phyloP scores from a whole-genome alignment of 495 filamentous ascomycete species.

The Podospora sp. region DNA sequence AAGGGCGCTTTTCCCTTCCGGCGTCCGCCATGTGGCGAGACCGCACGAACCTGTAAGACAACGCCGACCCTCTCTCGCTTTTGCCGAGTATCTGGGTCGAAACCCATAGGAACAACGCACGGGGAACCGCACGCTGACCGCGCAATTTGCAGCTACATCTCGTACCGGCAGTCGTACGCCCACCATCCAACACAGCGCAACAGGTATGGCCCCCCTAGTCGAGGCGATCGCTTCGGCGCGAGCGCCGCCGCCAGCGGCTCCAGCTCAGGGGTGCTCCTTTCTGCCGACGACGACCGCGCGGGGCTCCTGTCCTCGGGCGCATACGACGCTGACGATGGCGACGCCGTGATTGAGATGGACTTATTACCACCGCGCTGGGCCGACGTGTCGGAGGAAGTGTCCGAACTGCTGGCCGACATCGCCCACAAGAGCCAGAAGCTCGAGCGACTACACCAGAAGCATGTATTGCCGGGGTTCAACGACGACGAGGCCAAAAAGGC shows the following conservation, averaged over 20 bases:
- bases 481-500: constrained; percentile 82
- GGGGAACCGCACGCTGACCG: neutral
- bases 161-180: constrained; percentile 96
- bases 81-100: constrained; percentile 1
- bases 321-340: constrained; percentile 82
- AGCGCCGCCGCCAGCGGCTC: constrained; percentile 38
- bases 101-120: neutral
- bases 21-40: constrained; percentile 90
- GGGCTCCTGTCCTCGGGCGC: constrained; percentile 80
- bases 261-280: constrained; percentile 41
- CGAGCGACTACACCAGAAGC: constrained; percentile 94
- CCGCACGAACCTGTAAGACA: constrained; percentile 88
- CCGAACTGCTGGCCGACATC: constrained; percentile 77
- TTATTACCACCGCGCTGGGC: constrained; percentile 93
- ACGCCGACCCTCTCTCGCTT: neutral
- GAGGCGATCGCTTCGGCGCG: constrained; percentile 72
- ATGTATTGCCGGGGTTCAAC: constrained; percentile 94
- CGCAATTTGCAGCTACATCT: constrained; percentile 75
- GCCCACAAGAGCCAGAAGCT: constrained; percentile 79
- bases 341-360: constrained; percentile 98
- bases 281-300: constrained; percentile 68
- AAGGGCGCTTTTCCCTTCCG: constrained; percentile 43
- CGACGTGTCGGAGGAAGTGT: constrained; percentile 92
- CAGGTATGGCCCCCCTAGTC: constrained; percentile 60
- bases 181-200: constrained; percentile 90